phyloP scores from a whole-genome alignment of 1,139 yeast genomes.

The Candida sanyaensis region DNA sequence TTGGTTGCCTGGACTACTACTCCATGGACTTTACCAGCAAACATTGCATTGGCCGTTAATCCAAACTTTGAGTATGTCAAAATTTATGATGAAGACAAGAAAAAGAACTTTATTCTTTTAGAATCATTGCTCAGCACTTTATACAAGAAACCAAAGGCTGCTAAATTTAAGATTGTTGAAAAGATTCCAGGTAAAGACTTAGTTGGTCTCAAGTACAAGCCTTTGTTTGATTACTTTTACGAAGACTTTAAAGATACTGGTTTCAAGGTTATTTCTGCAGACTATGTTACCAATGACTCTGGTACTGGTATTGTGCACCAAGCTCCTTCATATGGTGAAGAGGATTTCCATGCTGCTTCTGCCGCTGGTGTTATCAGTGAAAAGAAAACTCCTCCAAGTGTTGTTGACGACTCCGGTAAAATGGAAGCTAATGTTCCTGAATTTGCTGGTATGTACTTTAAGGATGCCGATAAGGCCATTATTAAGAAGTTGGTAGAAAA shows the following conservation, averaged over 20 bases:
- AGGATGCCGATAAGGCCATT: slow-evolving; percentile 92
- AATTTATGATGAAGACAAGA: slow-evolving; percentile 85
- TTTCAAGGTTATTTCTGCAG: slow-evolving; percentile 78
- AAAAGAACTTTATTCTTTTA: slow-evolving; percentile 75
- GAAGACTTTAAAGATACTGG: slow-evolving; percentile 75
- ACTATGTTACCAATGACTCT: slow-evolving; percentile 86
- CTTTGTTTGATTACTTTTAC: slow-evolving; percentile 79
- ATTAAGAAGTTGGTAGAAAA: slow-evolving; percentile 78
- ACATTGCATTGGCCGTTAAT: slow-evolving; percentile 87
- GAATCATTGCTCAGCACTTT: slow-evolving; percentile 79
- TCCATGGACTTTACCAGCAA: slow-evolving; percentile 98
- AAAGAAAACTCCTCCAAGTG: slow-evolving; percentile 79
- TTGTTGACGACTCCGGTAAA: slow-evolving; percentile 88
- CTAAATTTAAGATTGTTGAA: slow-evolving; percentile 81
- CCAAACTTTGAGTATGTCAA: slow-evolving; percentile 91
- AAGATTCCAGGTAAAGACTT: slow-evolving; percentile 77
- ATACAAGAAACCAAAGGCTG: slow-evolving; percentile 93
- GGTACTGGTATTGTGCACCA: slow-evolving; percentile 99
- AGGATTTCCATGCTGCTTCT: slow-evolving; percentile 85
- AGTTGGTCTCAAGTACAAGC: slow-evolving; percentile 77
- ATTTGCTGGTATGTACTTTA: slow-evolving; percentile 83
- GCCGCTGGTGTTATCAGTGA: slow-evolving; percentile 74
- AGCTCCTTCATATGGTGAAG: slow-evolving; percentile 99
- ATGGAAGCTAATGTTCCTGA: slow-evolving; percentile 76
- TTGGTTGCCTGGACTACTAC: slow-evolving; percentile 99